A percentile compares a stretch with the other conserved stretches of the same genome.
Evolutionary conservation across 2,329 filamentous ascomycete species (phyloP).

Genomic region (Penicillium brevicompactum): DNA sequence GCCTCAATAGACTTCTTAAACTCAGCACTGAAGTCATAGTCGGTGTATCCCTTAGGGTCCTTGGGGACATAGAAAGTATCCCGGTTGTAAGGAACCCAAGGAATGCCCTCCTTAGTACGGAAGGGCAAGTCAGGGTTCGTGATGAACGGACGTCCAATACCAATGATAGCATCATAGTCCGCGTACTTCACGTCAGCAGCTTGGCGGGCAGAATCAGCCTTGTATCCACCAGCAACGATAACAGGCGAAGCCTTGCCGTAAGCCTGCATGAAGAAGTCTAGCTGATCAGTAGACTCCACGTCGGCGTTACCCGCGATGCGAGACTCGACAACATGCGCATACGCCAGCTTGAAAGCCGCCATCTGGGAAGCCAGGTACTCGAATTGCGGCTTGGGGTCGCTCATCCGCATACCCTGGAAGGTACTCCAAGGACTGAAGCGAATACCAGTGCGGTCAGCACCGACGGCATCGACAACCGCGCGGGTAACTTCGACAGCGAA

Average conservation of each 20-base stretch:
- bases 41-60: constrained; percentile 42
- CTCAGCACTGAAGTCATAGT: constrained; percentile 39
- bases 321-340: constrained; percentile 64
- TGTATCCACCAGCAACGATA: constrained; percentile 54
- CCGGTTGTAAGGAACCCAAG: constrained; percentile 42
- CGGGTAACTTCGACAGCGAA: constrained; percentile 58
- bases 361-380: constrained; percentile 57
- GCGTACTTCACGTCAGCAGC: constrained; percentile 37
- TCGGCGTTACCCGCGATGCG: constrained; percentile 43
- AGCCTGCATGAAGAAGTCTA: constrained; percentile 50
- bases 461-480: constrained; percentile 47
- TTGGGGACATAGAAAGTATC: constrained; percentile 44
- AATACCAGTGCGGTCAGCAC: constrained; percentile 48
- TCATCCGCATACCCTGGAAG: constrained; percentile 58
- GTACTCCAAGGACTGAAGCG: constrained; percentile 50
- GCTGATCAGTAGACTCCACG: constrained; percentile 37
- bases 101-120: constrained; percentile 41
- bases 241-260: constrained; percentile 49
- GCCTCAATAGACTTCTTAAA: constrained; percentile 29
- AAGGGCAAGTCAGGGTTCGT: constrained; percentile 51
- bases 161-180: constrained; percentile 36
- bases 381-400: constrained; percentile 65
- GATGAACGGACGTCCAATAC: constrained; percentile 48
- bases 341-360: constrained; percentile 58
- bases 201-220: constrained; percentile 40